Evolutionary conservation across 2,329 filamentous ascomycete genomes (phyloP).

Genomic region (Clonostachys sp.): DNA sequence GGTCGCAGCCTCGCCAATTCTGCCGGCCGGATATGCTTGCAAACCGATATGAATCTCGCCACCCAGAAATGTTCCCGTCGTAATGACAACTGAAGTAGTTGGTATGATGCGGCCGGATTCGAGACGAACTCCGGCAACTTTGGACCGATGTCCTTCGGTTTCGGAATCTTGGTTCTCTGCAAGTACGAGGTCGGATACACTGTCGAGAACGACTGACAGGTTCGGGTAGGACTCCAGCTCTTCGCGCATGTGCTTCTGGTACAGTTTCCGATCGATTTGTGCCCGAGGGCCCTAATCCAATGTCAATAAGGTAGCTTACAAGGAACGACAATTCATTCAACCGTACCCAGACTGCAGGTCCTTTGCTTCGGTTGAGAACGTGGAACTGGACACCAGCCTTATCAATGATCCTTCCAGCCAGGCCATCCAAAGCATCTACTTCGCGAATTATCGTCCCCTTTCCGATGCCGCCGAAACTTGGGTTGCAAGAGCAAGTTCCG

Average conservation of each 20-base stretch:
- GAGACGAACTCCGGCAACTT: conserved; percentile 78
- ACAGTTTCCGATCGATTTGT: conserved; percentile 88
- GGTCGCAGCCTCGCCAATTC: conserved; percentile 91
- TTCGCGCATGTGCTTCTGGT: conserved; percentile 85
- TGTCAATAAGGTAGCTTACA: neutral
- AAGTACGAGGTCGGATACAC: conserved; percentile 82
- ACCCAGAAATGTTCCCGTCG: conserved; percentile 90
- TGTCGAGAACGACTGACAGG: conserved; percentile 76
- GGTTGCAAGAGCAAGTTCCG: conserved; percentile 94
- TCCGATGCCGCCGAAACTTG: conserved; percentile 95
- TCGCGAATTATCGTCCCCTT: conserved; percentile 96
- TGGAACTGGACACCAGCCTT: conserved; percentile 94
- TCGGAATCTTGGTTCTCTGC: conserved; percentile 39
- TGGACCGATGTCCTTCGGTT: conserved; percentile 35
- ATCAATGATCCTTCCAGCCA: conserved; percentile 85
- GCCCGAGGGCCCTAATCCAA: conserved; percentile 69
- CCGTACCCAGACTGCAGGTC: conserved; percentile 82
- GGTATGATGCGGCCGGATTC: conserved; percentile 83
- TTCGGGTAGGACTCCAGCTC: conserved; percentile 77
- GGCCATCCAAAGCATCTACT: conserved; percentile 88
- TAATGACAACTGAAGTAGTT: conserved; percentile 82
- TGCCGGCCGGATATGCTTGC: conserved; percentile 76
- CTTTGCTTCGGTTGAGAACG: conserved; percentile 82
- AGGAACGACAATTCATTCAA: neutral
- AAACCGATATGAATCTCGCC: conserved; percentile 96